phyloP scores from a whole-genome alignment of 495 filamentous ascomycete species.

The Cairneyella variabilis region DNA sequence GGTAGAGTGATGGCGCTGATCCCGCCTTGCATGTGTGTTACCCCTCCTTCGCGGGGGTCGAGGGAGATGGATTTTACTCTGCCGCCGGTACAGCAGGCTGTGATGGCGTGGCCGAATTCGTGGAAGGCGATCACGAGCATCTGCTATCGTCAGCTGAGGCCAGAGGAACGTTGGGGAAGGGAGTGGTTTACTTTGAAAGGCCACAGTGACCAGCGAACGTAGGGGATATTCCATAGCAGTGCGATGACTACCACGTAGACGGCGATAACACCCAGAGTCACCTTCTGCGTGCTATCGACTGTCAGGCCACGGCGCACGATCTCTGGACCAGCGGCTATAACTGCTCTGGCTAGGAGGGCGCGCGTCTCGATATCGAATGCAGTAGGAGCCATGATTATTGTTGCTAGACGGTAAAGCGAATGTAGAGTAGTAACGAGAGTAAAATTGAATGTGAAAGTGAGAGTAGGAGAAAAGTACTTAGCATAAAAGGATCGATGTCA shows the following conservation, averaged over 20 bases:
- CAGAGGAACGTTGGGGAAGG: background rate
- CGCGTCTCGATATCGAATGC: too few relatives aligned
- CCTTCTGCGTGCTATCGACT: constrained; percentile 66
- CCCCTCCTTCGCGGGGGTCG: constrained; percentile 68
- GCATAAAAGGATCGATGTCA: too few relatives aligned
- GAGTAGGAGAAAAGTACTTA: too few relatives aligned
- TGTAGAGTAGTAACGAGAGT: too few relatives aligned
- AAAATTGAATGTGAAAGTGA: too few relatives aligned
- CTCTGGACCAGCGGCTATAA: too few relatives aligned
- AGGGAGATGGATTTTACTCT: constrained; percentile 66
- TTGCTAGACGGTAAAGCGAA: too few relatives aligned
- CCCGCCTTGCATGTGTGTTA: constrained; percentile 78
- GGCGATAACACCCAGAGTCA: constrained; percentile 65
- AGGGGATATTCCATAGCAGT: constrained; percentile 74
- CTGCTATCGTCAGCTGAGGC: constrained; percentile 29
- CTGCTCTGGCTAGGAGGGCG: too few relatives aligned
- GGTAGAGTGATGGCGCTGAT: constrained; percentile 68
- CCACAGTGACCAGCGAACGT: constrained; percentile 68
- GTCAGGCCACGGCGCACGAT: constrained; percentile 46
- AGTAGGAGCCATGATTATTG: too few relatives aligned
- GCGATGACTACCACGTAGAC: constrained; percentile 73
- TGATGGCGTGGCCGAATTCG: constrained; percentile 76
- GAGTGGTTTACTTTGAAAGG: constrained; percentile 66
- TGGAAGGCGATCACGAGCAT: constrained; percentile 86
- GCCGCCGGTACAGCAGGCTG: constrained; percentile 68